Conservation (phyloP, 1,284 basidiomycete genomes). For the Tilletiopsis washingtonensis region DNA sequence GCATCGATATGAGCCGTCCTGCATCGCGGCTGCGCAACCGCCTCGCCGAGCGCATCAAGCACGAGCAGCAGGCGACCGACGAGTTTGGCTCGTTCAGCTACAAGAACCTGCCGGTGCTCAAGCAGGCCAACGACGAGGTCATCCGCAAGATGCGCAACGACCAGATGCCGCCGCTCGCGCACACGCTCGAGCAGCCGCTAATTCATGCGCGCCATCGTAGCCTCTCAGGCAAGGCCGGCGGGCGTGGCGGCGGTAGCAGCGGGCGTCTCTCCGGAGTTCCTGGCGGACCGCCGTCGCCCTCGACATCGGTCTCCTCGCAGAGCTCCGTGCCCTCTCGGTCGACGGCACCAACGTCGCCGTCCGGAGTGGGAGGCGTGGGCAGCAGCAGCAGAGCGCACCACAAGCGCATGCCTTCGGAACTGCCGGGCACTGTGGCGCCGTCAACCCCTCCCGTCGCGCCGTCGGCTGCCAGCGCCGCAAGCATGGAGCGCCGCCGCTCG, state of each 20-base stretch:
- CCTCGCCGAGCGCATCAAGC: constrained; percentile 13
- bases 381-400: constrained; percentile 10
- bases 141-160: constrained; percentile 72
- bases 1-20: not conserved
- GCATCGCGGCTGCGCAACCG: constrained; percentile 9
- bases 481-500: constrained; percentile 43
- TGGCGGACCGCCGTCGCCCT: constrained; percentile 58
- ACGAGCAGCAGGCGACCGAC: constrained; percentile 51
- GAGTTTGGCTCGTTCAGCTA: constrained; percentile 98
- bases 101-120: constrained; percentile 92
- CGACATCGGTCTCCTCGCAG: constrained; percentile 84
- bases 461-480: not conserved
- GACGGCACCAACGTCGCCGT: constrained; percentile 63
- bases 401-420: constrained; percentile 20
- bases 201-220: constrained; percentile 35
- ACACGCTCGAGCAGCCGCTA: constrained; percentile 23
- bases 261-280: constrained; percentile 12
- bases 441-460: no score
- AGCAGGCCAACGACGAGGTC: constrained; percentile 97
- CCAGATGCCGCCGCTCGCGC: constrained; percentile 34
- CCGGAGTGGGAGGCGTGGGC: constrained; percentile 50
- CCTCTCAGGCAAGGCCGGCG: constrained; percentile 21
- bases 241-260: not conserved
- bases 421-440: constrained; percentile 6
- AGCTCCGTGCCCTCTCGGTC: constrained; percentile 76